Conservation (phyloP, 192 early-diverging fungal species). For the Phycomyces nitens region DNA sequence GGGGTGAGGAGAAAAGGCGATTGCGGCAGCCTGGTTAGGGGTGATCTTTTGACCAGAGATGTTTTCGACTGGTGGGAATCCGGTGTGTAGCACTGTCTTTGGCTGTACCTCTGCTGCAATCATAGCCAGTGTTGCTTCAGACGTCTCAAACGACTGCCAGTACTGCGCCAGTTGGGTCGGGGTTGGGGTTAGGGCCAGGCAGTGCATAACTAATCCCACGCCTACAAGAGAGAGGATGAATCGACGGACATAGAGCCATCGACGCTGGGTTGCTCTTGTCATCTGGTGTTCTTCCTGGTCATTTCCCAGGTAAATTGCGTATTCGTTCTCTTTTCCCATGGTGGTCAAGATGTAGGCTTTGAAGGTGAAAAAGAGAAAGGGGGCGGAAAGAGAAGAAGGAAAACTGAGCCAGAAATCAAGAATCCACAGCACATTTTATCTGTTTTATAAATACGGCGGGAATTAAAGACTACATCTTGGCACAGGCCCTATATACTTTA, state of each 20-base stretch:
- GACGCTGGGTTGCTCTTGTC: background rate
- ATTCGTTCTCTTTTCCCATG: constrained; percentile 3
- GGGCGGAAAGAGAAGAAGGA: background rate
- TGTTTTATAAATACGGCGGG: background rate
- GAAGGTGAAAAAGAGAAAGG: constrained; percentile 4
- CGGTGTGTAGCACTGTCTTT: constrained; percentile 8
- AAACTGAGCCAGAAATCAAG: background rate
- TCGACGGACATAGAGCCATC: constrained; percentile 12
- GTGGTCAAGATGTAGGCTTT: too few species aligned
- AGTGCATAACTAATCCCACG: constrained; percentile 2
- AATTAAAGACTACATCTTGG: background rate
- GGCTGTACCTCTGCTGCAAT: background rate
- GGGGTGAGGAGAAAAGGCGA: constrained; percentile 16
- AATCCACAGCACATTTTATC: background rate
- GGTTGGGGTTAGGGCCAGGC: background rate
- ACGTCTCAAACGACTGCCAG: background rate
- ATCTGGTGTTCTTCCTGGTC: background rate
- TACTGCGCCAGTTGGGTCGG: background rate
- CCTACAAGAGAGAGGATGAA: constrained; percentile 7
- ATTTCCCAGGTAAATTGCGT: background rate
- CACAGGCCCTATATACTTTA: too few species aligned
- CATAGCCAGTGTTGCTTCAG: background rate
- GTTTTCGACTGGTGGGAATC: constrained; percentile 20
- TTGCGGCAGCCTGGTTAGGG: background rate
- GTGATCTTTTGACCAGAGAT: background rate